A percentile compares a stretch with the other conserved stretches of the same genome.
These are phyloP conservation scores for Paecilomyces dactylethromorphus DNA, from an alignment of 2,329 filamentous ascomycete species.

Conservation along the genomic window DNA sequence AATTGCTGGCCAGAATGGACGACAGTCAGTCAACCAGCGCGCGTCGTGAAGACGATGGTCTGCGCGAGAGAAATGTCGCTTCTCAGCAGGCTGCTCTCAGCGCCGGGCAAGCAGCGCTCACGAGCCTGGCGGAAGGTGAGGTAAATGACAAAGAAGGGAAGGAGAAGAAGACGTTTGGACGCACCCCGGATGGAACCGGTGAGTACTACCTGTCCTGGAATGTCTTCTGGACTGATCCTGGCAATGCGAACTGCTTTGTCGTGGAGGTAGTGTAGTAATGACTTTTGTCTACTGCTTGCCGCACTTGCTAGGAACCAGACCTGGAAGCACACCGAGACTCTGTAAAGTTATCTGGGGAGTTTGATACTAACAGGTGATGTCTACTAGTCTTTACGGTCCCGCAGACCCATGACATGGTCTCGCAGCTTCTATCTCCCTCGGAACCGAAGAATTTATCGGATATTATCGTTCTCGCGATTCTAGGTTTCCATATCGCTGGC, in stretches of 20 bases:
- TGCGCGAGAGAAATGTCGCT: conserved; percentile 42
- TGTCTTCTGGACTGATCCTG: conserved; percentile 3
- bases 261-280: neutral
- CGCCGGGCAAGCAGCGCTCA: conserved; percentile 40
- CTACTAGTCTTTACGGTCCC: conserved; percentile 86
- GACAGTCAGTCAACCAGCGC: conserved; percentile 31
- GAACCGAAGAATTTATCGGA: conserved; percentile 95
- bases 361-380: conserved; percentile 11
- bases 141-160: conserved; percentile 44
- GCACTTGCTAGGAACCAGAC: neutral
- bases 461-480: conserved; percentile 67
- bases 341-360: neutral
- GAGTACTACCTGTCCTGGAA: conserved; percentile 39
- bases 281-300: neutral
- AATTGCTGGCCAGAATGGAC: conserved; percentile 26
- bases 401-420: conserved; percentile 97
- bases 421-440: conserved; percentile 86
- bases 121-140: conserved; percentile 29
- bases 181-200: conserved; percentile 87
- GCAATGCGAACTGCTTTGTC: neutral
- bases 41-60: conserved; percentile 30
- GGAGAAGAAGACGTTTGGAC: conserved; percentile 75
- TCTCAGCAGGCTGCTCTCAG: conserved; percentile 33
- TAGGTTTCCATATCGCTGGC: conserved; percentile 66
- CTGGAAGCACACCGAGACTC: neutral